phyloP scores from a whole-genome alignment of 208 protist species.

The Perkinsela sp. region DNA sequence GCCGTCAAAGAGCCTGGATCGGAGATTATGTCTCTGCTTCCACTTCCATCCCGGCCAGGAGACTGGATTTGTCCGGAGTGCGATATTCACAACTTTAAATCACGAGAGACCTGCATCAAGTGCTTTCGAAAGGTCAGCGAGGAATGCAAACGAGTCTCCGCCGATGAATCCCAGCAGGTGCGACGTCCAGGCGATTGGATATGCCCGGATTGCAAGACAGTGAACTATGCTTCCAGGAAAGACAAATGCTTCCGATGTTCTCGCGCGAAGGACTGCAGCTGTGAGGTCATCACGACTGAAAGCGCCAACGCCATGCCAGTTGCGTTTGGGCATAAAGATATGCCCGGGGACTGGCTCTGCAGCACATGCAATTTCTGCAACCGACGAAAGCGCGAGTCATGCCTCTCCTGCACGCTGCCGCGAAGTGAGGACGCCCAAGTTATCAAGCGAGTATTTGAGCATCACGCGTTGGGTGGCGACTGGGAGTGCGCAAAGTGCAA shows the following conservation, averaged over 20 bases:
- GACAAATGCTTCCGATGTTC: neutral
- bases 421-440: neutral
- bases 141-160: neutral
- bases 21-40: neutral
- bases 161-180: neutral
- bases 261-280: neutral
- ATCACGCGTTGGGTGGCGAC: neutral
- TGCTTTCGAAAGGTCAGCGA: neutral
- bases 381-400: neutral
- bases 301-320: neutral
- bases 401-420: neutral
- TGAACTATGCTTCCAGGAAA: neutral
- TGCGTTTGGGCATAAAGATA: neutral
- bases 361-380: neutral
- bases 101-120: conserved; percentile 1
- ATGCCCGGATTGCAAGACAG: neutral
- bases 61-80: conserved; percentile 4
- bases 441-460: neutral
- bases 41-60: neutral
- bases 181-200: neutral
- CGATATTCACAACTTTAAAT: conserved; percentile 3
- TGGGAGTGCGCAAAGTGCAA: neutral
- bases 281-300: neutral
- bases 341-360: neutral
- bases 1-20: neutral